Percentiles rank a stretch among this genome's conserved stretches.
These are phyloP conservation scores for Suillus lakei DNA, from an alignment of 768 basidiomycete genomes.

Conservation along the genomic window DNA sequence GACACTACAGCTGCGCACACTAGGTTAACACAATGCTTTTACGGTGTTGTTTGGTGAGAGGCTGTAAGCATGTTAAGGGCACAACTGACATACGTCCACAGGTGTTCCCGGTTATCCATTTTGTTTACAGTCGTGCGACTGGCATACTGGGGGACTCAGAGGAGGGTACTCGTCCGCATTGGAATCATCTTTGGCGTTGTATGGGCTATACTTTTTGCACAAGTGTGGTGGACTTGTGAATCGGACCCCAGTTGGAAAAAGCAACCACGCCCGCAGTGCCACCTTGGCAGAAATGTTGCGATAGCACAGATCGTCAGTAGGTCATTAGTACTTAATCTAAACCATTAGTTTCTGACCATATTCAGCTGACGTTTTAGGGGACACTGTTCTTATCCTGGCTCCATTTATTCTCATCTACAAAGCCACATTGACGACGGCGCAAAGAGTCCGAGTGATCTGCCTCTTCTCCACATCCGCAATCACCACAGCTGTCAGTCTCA, in stretches of 20 bases:
- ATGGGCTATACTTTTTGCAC: neutral
- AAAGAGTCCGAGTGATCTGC: neutral
- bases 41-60: neutral
- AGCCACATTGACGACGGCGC: neutral
- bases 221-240: conserved; percentile 5
- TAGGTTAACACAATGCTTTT: neutral
- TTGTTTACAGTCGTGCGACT: neutral
- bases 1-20: neutral
- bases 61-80: neutral
- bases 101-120: conserved; percentile 2
- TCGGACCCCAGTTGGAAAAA: neutral
- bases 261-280: neutral
- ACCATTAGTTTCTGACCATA: neutral
- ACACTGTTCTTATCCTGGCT: neutral
- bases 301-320: neutral
- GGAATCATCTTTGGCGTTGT: neutral
- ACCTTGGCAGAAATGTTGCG: neutral
- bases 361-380: neutral
- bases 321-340: neutral
- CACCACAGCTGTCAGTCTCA: neutral
- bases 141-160: neutral
- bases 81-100: neutral
- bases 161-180: neutral
- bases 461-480: neutral
- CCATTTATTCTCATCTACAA: neutral